phyloP scores from a whole-genome alignment of 257 asterid genomes.

The Echites panduratus region DNA sequence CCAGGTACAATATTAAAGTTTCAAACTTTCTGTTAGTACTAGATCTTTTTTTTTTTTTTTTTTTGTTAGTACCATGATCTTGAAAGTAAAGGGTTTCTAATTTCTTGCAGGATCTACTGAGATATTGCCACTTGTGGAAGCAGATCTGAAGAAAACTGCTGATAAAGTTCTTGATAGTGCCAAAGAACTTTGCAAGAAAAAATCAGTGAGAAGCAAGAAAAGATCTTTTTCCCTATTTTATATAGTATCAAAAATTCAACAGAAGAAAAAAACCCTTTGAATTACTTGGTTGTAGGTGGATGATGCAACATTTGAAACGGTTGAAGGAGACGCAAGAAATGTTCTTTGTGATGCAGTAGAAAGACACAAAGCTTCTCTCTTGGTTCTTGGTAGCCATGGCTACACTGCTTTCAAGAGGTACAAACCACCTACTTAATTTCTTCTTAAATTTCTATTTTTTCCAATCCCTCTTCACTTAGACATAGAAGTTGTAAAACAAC shows the following conservation, averaged over 20 bases:
- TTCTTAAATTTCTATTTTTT: neutral
- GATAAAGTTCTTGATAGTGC: conserved; percentile 21
- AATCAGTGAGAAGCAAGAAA: conserved; percentile 9
- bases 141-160: conserved; percentile 24
- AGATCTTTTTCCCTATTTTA: neutral
- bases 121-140: conserved; percentile 24
- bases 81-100: neutral
- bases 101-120: conserved; percentile 22
- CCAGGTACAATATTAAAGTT: conserved; percentile 18
- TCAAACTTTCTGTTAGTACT: too few relatives aligned
- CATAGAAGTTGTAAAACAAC: too few relatives aligned
- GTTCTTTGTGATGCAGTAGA: conserved; percentile 26
- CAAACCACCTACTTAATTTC: neutral
- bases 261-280: too few relatives aligned
- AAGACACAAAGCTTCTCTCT: conserved; percentile 25
- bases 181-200: conserved; percentile 22
- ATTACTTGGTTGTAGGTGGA: conserved; percentile 6
- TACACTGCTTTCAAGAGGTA: conserved; percentile 32
- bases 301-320: conserved; percentile 16
- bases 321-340: conserved; percentile 31
- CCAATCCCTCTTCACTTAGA: too few relatives aligned
- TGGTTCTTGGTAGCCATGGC: conserved; percentile 45
- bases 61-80: neutral
- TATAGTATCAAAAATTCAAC: neutral
- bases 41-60: too few relatives aligned